A percentile compares a stretch with the other conserved stretches of the same genome.
phyloP scores from a whole-genome alignment of 176 grass and related monocot genomes.

The Dactylis glomerata region DNA sequence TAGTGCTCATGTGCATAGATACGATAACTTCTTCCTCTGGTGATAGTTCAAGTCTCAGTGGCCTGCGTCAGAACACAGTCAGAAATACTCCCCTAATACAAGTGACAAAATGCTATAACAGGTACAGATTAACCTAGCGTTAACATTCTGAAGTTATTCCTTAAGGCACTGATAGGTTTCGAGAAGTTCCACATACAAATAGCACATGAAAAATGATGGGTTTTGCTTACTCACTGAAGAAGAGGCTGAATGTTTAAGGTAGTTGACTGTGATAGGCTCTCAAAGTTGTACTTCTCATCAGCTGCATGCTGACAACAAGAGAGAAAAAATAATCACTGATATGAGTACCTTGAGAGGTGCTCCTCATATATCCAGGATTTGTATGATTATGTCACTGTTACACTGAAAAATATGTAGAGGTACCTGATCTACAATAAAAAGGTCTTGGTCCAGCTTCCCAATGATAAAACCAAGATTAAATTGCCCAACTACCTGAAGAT shows the following conservation, averaged over 20 bases:
- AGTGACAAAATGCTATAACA: slow-evolving; percentile 1
- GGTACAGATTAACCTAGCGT: neutral
- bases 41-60: slow-evolving; percentile 85
- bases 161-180: neutral
- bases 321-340: slow-evolving; percentile 1
- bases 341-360: slow-evolving; percentile 30
- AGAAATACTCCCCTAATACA: slow-evolving; percentile 15
- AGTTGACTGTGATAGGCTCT: slow-evolving; percentile 87
- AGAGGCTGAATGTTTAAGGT: slow-evolving; percentile 88
- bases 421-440: slow-evolving; percentile 99
- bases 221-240: slow-evolving; percentile 73
- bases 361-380: slow-evolving; percentile 24
- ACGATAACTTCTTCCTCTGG: slow-evolving; percentile 89
- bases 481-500: slow-evolving; percentile 84
- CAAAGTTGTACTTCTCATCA: slow-evolving; percentile 98
- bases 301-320: slow-evolving; percentile 80
- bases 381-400: neutral
- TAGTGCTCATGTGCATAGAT: slow-evolving; percentile 87
- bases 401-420: slow-evolving; percentile 19
- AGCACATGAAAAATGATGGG: slow-evolving; percentile 32
- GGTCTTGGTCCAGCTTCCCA: slow-evolving; percentile 78
- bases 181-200: slow-evolving; percentile 15
- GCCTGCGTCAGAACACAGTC: slow-evolving; percentile 51
- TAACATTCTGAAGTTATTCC: neutral
- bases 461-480: slow-evolving; percentile 99